These are phyloP conservation scores for Ammopiptanthus mongolicus DNA, from an alignment of 306 rosid genomes.

Conservation along the genomic window DNA sequence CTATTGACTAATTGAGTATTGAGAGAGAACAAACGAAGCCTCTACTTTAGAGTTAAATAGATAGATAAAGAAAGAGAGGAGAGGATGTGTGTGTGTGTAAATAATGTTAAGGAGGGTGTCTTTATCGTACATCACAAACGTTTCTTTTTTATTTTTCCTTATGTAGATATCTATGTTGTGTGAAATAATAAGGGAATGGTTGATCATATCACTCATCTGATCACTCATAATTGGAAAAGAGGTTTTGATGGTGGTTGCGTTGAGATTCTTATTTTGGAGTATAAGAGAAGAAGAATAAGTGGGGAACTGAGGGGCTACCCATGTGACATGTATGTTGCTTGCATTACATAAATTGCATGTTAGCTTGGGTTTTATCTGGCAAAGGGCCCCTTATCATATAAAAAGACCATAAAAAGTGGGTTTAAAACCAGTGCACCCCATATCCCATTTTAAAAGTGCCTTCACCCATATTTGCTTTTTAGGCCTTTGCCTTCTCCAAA, in stretches of 20 bases:
- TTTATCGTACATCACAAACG: not conserved
- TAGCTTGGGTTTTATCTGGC: constrained; percentile 36
- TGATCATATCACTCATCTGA: not conserved
- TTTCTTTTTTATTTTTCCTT: not conserved
- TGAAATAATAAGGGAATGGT: not conserved
- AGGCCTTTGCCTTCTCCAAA: not conserved
- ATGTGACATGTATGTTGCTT: constrained; percentile 67
- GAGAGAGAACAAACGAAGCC: not conserved
- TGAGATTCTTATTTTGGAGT: constrained; percentile 37
- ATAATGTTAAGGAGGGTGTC: constrained; percentile 5
- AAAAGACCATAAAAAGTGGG: not conserved
- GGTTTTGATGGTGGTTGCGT: constrained; percentile 25
- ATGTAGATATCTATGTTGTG: not conserved
- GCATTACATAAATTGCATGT: constrained; percentile 40
- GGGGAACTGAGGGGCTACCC: constrained; percentile 39
- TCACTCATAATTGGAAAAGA: not conserved
- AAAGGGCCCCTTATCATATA: constrained; percentile 12
- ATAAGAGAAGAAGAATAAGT: constrained; percentile 36
- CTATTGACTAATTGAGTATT: not conserved
- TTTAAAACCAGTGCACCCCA: constrained; percentile 10
- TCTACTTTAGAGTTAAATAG: not conserved
- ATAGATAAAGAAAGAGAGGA: not conserved
- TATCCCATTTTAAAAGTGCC: constrained; percentile 14
- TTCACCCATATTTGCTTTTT: constrained; percentile 9
- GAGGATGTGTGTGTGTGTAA: not conserved